These are phyloP conservation scores for Cicer arietinum DNA, from an alignment of 306 rosid species.

Conservation along the genomic window DNA sequence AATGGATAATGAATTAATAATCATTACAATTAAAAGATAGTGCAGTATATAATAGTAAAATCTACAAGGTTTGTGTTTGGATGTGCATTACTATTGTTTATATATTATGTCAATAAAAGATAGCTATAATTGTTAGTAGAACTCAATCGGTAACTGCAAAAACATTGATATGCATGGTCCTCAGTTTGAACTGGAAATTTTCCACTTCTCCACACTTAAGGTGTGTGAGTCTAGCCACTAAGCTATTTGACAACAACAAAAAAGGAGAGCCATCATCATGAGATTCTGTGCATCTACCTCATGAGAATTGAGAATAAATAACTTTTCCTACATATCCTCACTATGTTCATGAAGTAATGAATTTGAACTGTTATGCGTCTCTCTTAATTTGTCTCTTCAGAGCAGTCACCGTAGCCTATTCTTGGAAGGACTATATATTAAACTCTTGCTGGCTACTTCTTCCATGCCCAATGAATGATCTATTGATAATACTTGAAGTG, in stretches of 20 bases:
- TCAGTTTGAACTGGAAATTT: no score
- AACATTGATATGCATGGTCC: no score
- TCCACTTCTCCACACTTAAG: no score
- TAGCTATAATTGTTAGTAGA: not conserved
- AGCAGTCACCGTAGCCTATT: constrained; percentile 16
- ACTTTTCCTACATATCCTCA: constrained; percentile 3
- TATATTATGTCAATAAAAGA: constrained; percentile 4
- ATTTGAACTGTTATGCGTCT: constrained; percentile 21
- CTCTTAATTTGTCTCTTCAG: constrained; percentile 7
- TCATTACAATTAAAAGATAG: not conserved
- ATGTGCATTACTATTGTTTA: constrained; percentile 24
- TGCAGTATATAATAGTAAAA: constrained; percentile 3
- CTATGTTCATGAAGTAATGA: constrained; percentile 3
- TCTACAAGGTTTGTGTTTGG: constrained; percentile 24
- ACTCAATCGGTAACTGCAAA: no score
- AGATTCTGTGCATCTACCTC: constrained; percentile 21
- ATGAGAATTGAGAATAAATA: constrained; percentile 11
- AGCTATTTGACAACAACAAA: no score
- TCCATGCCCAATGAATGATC: constrained; percentile 20
- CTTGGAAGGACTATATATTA: not conserved
- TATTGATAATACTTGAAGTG: constrained; percentile 17
- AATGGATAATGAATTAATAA: not conserved
- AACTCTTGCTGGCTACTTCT: constrained; percentile 12
- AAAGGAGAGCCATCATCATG: constrained; percentile 1
- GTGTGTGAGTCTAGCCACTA: no score